Conservation (phyloP, 1,284 basidiomycete species). For the Moniliophthora roreri region DNA sequence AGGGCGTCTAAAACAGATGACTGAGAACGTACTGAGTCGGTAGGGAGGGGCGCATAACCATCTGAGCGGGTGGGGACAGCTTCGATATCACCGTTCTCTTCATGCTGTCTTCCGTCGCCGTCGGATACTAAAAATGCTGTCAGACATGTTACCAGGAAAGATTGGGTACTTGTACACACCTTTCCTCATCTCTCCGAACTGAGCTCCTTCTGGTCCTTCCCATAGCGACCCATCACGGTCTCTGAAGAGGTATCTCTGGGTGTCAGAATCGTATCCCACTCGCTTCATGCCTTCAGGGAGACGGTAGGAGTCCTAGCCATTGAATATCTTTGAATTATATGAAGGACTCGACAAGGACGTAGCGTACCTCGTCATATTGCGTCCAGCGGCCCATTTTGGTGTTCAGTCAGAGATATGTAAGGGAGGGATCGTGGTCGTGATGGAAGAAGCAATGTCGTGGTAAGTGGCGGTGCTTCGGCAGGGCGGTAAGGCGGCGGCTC, state of each 20-base stretch:
- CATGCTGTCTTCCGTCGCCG: background rate
- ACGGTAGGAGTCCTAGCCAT: background rate
- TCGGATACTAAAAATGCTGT: background rate
- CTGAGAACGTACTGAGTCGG: background rate
- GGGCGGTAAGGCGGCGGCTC: too few species aligned
- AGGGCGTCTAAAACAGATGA: background rate
- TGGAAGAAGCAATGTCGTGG: too few species aligned
- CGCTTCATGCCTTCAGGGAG: slow-evolving; percentile 2
- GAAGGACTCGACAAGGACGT: too few species aligned
- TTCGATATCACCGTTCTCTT: background rate
- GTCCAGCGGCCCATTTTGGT: slow-evolving; percentile 1
- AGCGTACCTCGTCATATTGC: background rate
- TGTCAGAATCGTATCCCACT: slow-evolving; percentile 3
- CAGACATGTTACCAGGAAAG: too few species aligned
- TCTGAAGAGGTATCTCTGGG: background rate
- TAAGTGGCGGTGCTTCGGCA: too few species aligned
- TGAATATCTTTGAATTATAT: too few species aligned
- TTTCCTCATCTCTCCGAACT: slow-evolving; percentile 3
- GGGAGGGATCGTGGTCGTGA: too few species aligned
- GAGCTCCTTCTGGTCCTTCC: background rate
- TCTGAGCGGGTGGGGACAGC: background rate
- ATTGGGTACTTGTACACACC: background rate
- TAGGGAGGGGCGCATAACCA: background rate
- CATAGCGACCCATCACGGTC: background rate
- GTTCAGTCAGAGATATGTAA: too few species aligned